phyloP scores from a whole-genome alignment of 2,329 filamentous ascomycete species.

The Parastagonospora nodorum region DNA sequence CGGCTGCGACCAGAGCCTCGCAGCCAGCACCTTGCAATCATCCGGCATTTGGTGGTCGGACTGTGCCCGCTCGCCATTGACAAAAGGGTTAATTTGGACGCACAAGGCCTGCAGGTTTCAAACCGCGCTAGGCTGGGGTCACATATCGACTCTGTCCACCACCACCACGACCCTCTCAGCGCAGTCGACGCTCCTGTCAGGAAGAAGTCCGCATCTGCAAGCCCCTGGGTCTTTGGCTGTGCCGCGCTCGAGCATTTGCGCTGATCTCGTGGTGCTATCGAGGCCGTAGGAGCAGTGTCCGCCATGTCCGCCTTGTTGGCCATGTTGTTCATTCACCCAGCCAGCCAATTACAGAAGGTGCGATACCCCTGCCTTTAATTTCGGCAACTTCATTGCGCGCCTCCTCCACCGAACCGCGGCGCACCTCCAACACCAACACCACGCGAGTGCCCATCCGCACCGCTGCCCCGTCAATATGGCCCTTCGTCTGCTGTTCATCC shows the following conservation, averaged over 20 bases:
- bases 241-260: not conserved
- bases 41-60: not conserved
- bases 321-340: conserved; percentile 2
- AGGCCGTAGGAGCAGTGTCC: not conserved
- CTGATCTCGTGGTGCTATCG: no score
- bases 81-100: conserved; percentile 18
- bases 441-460: conserved; percentile 1
- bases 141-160: conserved; percentile 1
- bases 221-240: not conserved
- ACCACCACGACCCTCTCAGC: not conserved
- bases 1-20: not conserved
- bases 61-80: not conserved
- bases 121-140: conserved; percentile 23
- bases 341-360: conserved; percentile 26
- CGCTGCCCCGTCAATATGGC: conserved; percentile 6
- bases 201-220: not conserved
- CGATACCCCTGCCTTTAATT: conserved; percentile 19
- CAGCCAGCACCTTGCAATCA: conserved; percentile 1
- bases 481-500: conserved; percentile 17
- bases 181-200: not conserved
- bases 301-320: conserved; percentile 1
- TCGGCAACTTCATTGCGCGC: conserved; percentile 17
- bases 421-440: conserved; percentile 11
- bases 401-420: conserved; percentile 3
- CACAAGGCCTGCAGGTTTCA: conserved; percentile 21